These are phyloP conservation scores for Kodamaea neixiangensis DNA, from an alignment of 805 yeast species.

Conservation along the genomic window DNA sequence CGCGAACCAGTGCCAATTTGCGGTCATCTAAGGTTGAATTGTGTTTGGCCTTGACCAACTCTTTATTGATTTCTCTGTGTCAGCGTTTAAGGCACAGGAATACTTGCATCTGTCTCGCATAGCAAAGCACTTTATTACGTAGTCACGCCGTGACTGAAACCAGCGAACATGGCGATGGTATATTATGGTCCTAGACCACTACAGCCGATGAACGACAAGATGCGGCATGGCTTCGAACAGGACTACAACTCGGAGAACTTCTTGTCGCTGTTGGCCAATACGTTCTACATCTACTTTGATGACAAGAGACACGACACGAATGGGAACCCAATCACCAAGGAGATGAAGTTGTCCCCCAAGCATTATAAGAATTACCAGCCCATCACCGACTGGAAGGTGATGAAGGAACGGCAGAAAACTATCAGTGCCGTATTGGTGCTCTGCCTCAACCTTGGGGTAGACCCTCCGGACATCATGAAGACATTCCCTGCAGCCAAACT, in stretches of 20 bases:
- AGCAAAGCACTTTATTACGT: too few relatives aligned
- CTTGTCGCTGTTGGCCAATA: slow-evolving; percentile 57
- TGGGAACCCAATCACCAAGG: slow-evolving; percentile 72
- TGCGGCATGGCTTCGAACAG: slow-evolving; percentile 67
- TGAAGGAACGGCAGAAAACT: slow-evolving; percentile 88
- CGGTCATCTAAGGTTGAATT: too few relatives aligned
- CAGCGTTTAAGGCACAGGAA: too few relatives aligned
- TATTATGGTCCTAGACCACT: slow-evolving; percentile 40
- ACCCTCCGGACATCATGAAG: slow-evolving; percentile 93
- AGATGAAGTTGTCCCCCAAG: slow-evolving; percentile 46
- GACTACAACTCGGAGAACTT: slow-evolving; percentile 60
- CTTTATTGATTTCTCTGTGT: too few relatives aligned
- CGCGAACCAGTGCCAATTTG: too few relatives aligned
- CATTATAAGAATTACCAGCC: slow-evolving; percentile 59
- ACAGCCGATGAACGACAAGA: slow-evolving; percentile 52
- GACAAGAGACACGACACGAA: slow-evolving; percentile 90
- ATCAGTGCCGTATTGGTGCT: slow-evolving; percentile 89
- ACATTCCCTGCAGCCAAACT: slow-evolving; percentile 90
- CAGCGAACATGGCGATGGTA: slow-evolving; percentile 14
- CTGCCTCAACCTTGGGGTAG: slow-evolving; percentile 91
- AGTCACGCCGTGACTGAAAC: not conserved
- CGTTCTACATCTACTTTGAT: slow-evolving; percentile 82
- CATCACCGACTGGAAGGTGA: slow-evolving; percentile 86
- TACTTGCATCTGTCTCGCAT: too few relatives aligned
- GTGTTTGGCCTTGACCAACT: too few relatives aligned